Percentiles rank a stretch among this genome's conserved stretches.
Conservation (phyloP, 2,329 filamentous ascomycete species). For the Hymenoscyphus fraxineus region DNA sequence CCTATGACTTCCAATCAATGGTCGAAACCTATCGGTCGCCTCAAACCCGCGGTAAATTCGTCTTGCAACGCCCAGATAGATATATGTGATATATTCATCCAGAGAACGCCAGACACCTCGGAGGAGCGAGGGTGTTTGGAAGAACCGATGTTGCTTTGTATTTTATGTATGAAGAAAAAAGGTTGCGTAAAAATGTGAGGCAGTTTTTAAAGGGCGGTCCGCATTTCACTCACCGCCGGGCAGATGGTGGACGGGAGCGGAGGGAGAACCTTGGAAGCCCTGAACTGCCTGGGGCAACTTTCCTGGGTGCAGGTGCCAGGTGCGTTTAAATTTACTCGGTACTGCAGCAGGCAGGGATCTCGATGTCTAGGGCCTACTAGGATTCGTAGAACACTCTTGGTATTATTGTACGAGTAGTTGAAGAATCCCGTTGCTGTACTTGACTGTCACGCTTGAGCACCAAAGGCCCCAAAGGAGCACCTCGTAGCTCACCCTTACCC, state of each 20-base stretch:
- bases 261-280: neutral
- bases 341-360: neutral
- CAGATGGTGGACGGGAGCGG: neutral
- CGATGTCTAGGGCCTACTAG: neutral
- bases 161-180: conserved; percentile 10
- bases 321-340: neutral
- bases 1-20: conserved; percentile 36
- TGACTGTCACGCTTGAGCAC: neutral
- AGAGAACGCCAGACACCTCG: conserved; percentile 32
- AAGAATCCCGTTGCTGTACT: no score
- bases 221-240: neutral
- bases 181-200: neutral
- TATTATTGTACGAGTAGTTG: neutral
- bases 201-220: neutral
- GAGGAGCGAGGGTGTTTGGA: conserved; percentile 29
- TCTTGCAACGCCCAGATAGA: conserved; percentile 34
- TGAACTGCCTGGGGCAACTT: neutral
- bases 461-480: neutral
- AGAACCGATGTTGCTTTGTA: conserved; percentile 32
- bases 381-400: neutral
- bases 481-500: neutral
- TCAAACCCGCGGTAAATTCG: conserved; percentile 36
- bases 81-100: conserved; percentile 14
- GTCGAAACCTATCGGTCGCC: conserved; percentile 34
- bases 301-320: no score